Evolutionary conservation across 2,329 filamentous ascomycete genomes (phyloP).

Genomic region (Xylaria sp.): DNA sequence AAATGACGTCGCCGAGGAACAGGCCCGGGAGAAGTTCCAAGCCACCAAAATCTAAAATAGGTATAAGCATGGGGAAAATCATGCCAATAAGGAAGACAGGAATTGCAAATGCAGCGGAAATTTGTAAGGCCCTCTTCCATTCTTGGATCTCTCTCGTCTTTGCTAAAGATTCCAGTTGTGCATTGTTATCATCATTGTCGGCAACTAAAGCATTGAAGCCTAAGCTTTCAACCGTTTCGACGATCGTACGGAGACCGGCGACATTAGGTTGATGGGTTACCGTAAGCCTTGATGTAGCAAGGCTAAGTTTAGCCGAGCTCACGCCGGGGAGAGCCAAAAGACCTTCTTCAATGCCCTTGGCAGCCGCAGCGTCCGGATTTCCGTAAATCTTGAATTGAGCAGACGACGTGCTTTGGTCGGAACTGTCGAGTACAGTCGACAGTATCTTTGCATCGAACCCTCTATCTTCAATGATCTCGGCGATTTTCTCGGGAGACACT

Average conservation of each 20-base stretch:
- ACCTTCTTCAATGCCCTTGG: conserved; percentile 71
- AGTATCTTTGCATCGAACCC: conserved; percentile 88
- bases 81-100: conserved; percentile 94
- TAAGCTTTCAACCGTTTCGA: conserved; percentile 79
- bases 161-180: conserved; percentile 91
- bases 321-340: conserved; percentile 73
- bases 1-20: conserved; percentile 86
- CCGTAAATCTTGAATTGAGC: conserved; percentile 87
- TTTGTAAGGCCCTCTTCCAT: conserved; percentile 82
- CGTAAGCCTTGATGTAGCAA: conserved; percentile 74
- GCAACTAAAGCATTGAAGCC: conserved; percentile 90
- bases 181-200: conserved; percentile 94
- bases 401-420: conserved; percentile 61
- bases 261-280: conserved; percentile 74
- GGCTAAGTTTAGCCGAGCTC: conserved; percentile 72
- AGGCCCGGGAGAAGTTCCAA: conserved; percentile 73
- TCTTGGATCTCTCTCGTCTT: conserved; percentile 97
- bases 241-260: conserved; percentile 80
- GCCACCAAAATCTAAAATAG: conserved; percentile 76
- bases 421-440: conserved; percentile 69
- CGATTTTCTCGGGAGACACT: conserved; percentile 75
- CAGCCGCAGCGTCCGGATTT: conserved; percentile 72
- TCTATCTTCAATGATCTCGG: conserved; percentile 83
- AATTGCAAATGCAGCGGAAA: conserved; percentile 80
- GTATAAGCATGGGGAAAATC: conserved; percentile 87